Evolutionary conservation across 106 monocot species (phyloP), one percentile per base, ranked within the genome.

Genomic region (Dendrobium nobile): DNA sequence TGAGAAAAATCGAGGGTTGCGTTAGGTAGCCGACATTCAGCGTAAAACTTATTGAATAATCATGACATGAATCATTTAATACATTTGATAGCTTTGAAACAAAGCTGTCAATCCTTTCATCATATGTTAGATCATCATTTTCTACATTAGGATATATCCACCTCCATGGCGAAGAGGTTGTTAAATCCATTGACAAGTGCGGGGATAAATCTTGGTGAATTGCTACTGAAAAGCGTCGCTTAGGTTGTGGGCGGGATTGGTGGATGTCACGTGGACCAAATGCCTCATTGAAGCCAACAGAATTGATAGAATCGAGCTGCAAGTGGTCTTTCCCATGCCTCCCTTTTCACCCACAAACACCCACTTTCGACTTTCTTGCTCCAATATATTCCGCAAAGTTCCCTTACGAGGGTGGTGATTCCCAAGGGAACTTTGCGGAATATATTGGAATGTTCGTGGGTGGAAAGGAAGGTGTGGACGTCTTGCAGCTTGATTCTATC

Each of bases 311-410:
- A 98, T 92, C n/a, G 94, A 91, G 76, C 94, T 94, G 85, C 92
- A 91, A 9, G 97, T 98, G 31, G 97, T 98, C 88, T 98, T 98
- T 33, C 97, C 97, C 37, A 98, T 94, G 37, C 97, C 94, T 9
- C 97, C 94, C 79, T 98, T 98, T 27, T 94, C 97, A 0, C 97
- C 97, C 9, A 94, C 97, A 84, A 98, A 98, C 28, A 98, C 97
- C 94, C 97, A 98, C 84, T 94, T 98, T 44, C 94, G 89, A 54
- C 67, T 87, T 72, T 95, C 87, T 84, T 98, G 94, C 77, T 92
- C 87, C 82, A 98, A 82, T 15, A 98, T 75, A 83, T 98, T 98
- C 80, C 55, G 67, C 85, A 98, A 84, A 68, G 92, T 85, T 51
- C 85, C 89, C 78, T 98, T 1, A 31, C 31, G 31, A 31, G 31